phyloP scores from a whole-genome alignment of 1,284 basidiomycete species.

The Ganoderma leucocontextum region DNA sequence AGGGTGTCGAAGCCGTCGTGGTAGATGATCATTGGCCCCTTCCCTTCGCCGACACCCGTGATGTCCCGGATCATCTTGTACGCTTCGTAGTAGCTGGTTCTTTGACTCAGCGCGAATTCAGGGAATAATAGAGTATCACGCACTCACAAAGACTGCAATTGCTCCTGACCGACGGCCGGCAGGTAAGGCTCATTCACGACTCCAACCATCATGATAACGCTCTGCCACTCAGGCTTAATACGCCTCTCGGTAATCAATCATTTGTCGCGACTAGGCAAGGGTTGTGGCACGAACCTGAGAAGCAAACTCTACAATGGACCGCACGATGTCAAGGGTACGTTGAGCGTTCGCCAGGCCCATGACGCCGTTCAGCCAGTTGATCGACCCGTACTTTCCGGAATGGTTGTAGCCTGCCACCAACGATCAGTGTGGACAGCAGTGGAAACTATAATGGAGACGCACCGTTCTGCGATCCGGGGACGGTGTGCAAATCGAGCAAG shows the following conservation, averaged over 20 bases:
- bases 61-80: constrained; percentile 65
- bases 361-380: constrained; percentile 68
- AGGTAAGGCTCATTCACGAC: constrained; percentile 53
- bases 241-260: background rate
- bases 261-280: no score
- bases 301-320: constrained; percentile 67
- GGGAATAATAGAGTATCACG: background rate
- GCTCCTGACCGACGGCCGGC: constrained; percentile 46
- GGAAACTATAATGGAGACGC: constrained; percentile 24
- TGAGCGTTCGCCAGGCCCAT: constrained; percentile 74
- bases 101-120: background rate
- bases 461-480: constrained; percentile 84
- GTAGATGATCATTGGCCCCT: constrained; percentile 62
- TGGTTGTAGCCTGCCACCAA: constrained; percentile 53
- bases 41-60: constrained; percentile 62
- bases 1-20: constrained; percentile 55
- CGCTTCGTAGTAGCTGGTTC: constrained; percentile 62
- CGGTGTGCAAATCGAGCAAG: constrained; percentile 85
- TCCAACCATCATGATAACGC: constrained; percentile 58
- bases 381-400: constrained; percentile 54
- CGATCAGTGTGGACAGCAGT: background rate
- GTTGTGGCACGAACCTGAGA: constrained; percentile 48
- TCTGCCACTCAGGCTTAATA: constrained; percentile 55
- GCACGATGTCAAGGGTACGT: constrained; percentile 62
- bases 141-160: constrained; percentile 47